Evolutionary conservation across 208 protist genomes (phyloP), one percentile per base, ranked within the genome.

Genomic region (Crithidia sp.): DNA sequence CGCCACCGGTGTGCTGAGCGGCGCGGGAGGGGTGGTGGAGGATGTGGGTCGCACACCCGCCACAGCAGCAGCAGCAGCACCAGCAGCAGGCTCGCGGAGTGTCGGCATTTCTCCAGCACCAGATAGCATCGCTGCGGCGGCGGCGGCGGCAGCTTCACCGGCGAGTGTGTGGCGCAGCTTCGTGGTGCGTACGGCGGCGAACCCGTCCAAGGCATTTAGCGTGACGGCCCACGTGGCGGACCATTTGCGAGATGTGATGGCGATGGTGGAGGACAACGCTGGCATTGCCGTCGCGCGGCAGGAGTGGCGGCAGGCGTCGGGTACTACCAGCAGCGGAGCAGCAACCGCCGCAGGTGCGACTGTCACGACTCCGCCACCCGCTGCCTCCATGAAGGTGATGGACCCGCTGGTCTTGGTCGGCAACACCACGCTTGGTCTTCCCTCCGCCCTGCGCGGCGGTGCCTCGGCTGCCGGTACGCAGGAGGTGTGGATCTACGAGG

Each of bases 141-240:
- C 54, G 9, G 10, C 44, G 17, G 44, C 62, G 19, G 44, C 60
- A 3, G 43, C 71, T 6, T 5, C 16, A 6, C 65, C 67, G 2
- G 41, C 79, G 2, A 57, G 43, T 41, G 61, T 64, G 36, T 85
- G 80, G 76, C 80, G 80, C 47, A 80, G 68, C 39, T 77, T 82
- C 66, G 79, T 82, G 56, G 74, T 84, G 49, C 88, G 88, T 5
- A 84, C 95, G 19, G 79, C 80, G 62, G 37, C 83, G 53, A 87
- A 80, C 2, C 67, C 74, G 8, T 71, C 86, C 17, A 95, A 92
- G 75, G 83, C 77, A 13, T 97, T 94, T 70, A 92, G 85, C 61
- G 92, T 97, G 6, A 97, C 92, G 28, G 90, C 90, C 16, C 88
- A 95, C 73, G 81, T 92, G 28, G 81, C 82, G 41, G 92, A 97